phyloP scores from a whole-genome alignment of 2,329 filamentous ascomycete species.

The Xylariomycetidae sp. region DNA sequence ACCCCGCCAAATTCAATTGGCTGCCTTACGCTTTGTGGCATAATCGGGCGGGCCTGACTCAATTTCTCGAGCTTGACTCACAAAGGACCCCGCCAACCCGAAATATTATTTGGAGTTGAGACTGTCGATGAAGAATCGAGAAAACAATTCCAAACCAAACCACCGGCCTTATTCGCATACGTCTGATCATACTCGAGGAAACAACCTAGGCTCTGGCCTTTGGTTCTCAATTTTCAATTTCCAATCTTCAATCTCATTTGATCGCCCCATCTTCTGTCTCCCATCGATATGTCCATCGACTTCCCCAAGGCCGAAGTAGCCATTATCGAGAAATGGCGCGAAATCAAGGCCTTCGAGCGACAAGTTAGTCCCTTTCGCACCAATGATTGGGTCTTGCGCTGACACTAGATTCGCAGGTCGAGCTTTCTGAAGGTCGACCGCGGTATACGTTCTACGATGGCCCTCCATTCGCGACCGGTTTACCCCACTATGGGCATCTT shows the following conservation, averaged over 20 bases:
- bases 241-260: too few species aligned
- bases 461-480: slow-evolving; percentile 70
- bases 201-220: too few species aligned
- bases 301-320: slow-evolving; percentile 89
- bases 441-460: slow-evolving; percentile 96
- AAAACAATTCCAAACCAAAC: too few species aligned
- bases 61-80: too few species aligned
- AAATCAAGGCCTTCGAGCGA: slow-evolving; percentile 85
- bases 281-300: slow-evolving; percentile 70
- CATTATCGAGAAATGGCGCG: slow-evolving; percentile 80
- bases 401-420: slow-evolving; percentile 41
- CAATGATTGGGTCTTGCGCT: background rate
- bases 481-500: slow-evolving; percentile 67
- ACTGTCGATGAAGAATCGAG: too few species aligned
- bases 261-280: too few species aligned
- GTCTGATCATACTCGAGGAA: too few species aligned
- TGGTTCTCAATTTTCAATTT: too few species aligned
- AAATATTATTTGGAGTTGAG: too few species aligned
- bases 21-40: slow-evolving; percentile 2
- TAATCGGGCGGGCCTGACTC: too few species aligned
- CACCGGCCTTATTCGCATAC: too few species aligned
- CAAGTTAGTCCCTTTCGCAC: slow-evolving; percentile 49
- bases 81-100: too few species aligned
- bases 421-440: slow-evolving; percentile 76
- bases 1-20: slow-evolving; percentile 9